These are phyloP conservation scores for Musa balbisiana DNA, from an alignment of 202 grass and related monocot species.

Conservation along the genomic window DNA sequence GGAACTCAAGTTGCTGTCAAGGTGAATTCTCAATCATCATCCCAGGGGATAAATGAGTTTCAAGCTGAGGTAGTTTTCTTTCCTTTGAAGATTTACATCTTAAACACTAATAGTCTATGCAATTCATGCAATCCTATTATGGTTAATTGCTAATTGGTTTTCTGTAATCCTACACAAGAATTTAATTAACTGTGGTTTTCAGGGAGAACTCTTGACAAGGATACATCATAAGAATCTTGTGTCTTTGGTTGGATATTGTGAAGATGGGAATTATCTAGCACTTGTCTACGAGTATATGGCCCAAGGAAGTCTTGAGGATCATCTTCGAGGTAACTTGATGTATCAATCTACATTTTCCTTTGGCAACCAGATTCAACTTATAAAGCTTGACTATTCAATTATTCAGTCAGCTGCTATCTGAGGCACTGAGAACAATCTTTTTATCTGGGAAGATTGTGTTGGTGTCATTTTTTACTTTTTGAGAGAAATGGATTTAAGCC, in stretches of 20 bases:
- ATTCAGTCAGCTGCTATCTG: too few relatives aligned
- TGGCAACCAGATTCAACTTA: too few relatives aligned
- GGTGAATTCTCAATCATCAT: constrained; percentile 16
- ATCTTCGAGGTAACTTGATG: constrained; percentile 23
- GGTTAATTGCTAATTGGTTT: background rate
- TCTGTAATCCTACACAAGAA: background rate
- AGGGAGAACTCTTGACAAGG: constrained; percentile 38
- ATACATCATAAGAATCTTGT: constrained; percentile 38
- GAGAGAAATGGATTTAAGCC: too few relatives aligned
- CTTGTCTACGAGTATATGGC: constrained; percentile 48
- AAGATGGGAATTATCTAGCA: constrained; percentile 27
- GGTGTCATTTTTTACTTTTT: too few relatives aligned
- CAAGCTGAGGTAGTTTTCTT: constrained; percentile 29
- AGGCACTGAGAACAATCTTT: too few relatives aligned
- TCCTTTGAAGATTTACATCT: background rate
- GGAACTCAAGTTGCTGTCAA: constrained; percentile 10
- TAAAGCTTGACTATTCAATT: too few relatives aligned
- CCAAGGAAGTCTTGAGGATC: constrained; percentile 34
- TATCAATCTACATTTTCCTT: too few relatives aligned
- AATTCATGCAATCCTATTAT: constrained; percentile 6
- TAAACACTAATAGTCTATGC: too few relatives aligned
- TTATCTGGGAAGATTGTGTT: too few relatives aligned
- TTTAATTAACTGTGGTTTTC: background rate
- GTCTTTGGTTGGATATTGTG: constrained; percentile 34
- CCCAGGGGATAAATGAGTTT: constrained; percentile 30